These are phyloP conservation scores for Eucalyptus pauciflora DNA, from an alignment of 345 rosid genomes.

Conservation along the genomic window DNA sequence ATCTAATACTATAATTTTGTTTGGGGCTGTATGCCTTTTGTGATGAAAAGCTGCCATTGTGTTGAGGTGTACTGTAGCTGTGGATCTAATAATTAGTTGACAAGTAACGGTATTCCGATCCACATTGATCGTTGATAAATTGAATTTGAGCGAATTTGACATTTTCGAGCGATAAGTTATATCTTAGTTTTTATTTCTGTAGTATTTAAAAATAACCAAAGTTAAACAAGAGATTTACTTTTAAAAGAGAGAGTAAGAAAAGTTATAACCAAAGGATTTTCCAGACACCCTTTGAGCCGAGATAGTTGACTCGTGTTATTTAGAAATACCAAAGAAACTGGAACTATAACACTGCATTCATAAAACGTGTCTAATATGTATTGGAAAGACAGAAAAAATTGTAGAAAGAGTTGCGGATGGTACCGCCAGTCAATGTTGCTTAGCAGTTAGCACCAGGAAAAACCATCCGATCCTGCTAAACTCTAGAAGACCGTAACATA, in stretches of 20 bases:
- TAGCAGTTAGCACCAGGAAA: neutral
- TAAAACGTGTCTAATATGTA: neutral
- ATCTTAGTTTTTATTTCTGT: neutral
- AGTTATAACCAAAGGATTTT: neutral
- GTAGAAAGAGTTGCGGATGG: neutral
- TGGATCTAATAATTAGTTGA: neutral
- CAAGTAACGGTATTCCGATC: neutral
- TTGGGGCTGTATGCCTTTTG: neutral
- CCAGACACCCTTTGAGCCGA: neutral
- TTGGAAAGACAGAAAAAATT: neutral
- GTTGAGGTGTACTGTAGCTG: neutral
- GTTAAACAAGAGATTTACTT: neutral
- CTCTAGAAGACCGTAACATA: neutral
- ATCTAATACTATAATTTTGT: neutral
- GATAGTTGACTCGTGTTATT: neutral
- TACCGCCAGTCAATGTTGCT: neutral
- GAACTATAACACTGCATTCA: neutral
- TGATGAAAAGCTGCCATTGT: neutral
- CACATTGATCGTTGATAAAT: neutral
- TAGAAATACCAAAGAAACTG: neutral
- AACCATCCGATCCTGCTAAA: neutral
- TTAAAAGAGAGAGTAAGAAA: neutral
- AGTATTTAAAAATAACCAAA: neutral
- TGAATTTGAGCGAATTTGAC: neutral
- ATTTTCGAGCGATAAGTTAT: neutral